Base-by-base conservation (phyloP, 495 filamentous ascomycete species). In the Massariosphaeria phaeospora region DNA sequence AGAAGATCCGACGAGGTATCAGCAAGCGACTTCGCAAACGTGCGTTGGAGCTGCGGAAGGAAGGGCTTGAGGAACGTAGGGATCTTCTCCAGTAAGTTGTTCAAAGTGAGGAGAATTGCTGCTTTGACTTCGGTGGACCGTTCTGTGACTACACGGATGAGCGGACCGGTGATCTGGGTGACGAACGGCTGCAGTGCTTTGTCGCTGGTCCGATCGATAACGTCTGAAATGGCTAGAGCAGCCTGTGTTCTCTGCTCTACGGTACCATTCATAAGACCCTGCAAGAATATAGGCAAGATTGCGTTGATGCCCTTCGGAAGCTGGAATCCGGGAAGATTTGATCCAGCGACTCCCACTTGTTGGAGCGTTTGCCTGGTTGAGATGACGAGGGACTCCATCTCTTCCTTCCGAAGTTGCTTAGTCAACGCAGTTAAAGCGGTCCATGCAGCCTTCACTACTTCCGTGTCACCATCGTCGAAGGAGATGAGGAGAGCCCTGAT, bases 281-380 rank as follows among this genome's bases (percentile, higher is more conserved):
- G 93, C 58, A 97, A 72, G 80, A 98, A 97, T 61, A 98, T 96
- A 2, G 94, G 94, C 41, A 98, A 72, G 55, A 98, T 84, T 48
- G 94, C 89, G 67, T 89, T 96, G 77, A 98, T 96, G 48, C 93
- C 93, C 79, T 97, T 98, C 5, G 93, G 93, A 46, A 98, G 73
- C 48, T 83, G 80, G 75, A 98, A 98, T 23, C 93, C 93, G 9
- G 89, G 79, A 15, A 98, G 76, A 64, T 91, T 82, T 20, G 83
- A 78, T 4, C 94, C 94, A 39, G 91, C 72, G 13, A 95, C 85
- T 41, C 93, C 93, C 26, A 97, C 88, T 57, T 90, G 88, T 48
- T 85, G 79, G 41, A 98, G 73, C 1, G 86, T 79, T 64, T 91
- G 84, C 30, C 91, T 81, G 1, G 91, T 94, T 4, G 91, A 90